These are phyloP conservation scores for Trifolium pratense DNA, from an alignment of 306 rosid species.

Conservation along the genomic window DNA sequence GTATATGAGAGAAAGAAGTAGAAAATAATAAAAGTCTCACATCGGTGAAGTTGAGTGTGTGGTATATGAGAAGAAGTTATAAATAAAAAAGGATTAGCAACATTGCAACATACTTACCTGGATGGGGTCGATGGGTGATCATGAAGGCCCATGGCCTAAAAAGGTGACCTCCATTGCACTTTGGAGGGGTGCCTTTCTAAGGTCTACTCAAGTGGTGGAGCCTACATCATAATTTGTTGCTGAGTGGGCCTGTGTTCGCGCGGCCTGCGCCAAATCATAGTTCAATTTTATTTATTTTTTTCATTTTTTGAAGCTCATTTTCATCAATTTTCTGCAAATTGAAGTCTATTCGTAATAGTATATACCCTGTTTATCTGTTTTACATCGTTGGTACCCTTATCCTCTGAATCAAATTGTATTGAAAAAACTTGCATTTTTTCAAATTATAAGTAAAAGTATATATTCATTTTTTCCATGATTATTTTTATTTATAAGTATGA, in stretches of 20 bases:
- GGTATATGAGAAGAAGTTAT: not conserved
- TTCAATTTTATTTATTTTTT: too few relatives aligned
- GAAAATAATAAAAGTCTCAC: not conserved
- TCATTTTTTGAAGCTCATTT: too few relatives aligned
- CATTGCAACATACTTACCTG: conserved; percentile 32
- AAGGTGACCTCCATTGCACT: conserved; percentile 52
- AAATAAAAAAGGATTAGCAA: not conserved
- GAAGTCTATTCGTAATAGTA: too few relatives aligned
- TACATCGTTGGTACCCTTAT: too few relatives aligned
- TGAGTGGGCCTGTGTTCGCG: conserved; percentile 64
- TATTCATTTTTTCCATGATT: too few relatives aligned
- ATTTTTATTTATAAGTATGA: too few relatives aligned
- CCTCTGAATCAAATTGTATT: too few relatives aligned
- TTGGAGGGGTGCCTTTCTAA: conserved; percentile 47
- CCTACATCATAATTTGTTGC: conserved; percentile 61
- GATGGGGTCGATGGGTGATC: conserved; percentile 57
- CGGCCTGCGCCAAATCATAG: conserved; percentile 30
- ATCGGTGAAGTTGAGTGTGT: not conserved
- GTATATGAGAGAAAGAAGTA: not conserved
- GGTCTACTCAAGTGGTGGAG: conserved; percentile 62
- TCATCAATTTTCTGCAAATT: too few relatives aligned
- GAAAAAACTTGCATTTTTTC: too few relatives aligned
- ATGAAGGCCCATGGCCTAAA: conserved; percentile 48
- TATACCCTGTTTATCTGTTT: too few relatives aligned
- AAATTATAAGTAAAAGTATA: too few relatives aligned